phyloP scores from a whole-genome alignment of 352 stramenopile species.

The Globisporangium barbulae region DNA sequence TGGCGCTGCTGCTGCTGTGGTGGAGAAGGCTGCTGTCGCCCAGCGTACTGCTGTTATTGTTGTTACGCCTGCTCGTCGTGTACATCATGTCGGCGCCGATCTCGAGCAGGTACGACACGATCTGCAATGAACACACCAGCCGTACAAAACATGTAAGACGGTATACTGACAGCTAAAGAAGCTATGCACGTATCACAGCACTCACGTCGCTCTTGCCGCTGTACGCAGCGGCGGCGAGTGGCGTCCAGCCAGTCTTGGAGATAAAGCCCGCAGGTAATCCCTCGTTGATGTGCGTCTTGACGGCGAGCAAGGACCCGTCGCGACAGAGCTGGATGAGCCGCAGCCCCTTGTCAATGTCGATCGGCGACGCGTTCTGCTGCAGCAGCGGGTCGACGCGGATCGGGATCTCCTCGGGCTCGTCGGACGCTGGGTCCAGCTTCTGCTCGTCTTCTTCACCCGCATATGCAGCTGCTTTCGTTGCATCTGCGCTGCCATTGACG shows the following conservation, averaged over 20 bases:
- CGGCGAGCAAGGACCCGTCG: conserved; percentile 33
- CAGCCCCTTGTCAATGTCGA: conserved; percentile 52
- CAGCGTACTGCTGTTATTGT: conserved; percentile 13
- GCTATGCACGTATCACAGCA: not conserved
- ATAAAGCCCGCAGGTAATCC: conserved; percentile 62
- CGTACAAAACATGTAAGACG: not conserved
- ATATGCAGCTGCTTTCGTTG: not conserved
- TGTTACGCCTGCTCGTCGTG: conserved; percentile 32
- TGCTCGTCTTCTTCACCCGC: conserved; percentile 4
- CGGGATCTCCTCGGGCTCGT: conserved; percentile 38
- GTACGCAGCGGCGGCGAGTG: conserved; percentile 60
- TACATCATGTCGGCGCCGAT: conserved; percentile 76
- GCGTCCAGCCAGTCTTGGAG: conserved; percentile 77
- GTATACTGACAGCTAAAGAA: not conserved
- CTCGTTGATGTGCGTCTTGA: conserved; percentile 39
- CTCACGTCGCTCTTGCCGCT: conserved; percentile 55
- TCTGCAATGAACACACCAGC: conserved; percentile 17
- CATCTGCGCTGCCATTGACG: not conserved
- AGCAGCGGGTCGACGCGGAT: conserved; percentile 54
- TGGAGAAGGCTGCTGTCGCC: not conserved
- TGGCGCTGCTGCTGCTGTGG: conserved; percentile 8
- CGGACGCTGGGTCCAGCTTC: conserved; percentile 19
- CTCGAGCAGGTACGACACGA: conserved; percentile 62
- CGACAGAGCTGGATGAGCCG: conserved; percentile 64
- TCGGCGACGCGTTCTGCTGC: conserved; percentile 47